phyloP scores from a whole-genome alignment of 768 basidiomycete genomes.

The Macrolepiota dolichaula region DNA sequence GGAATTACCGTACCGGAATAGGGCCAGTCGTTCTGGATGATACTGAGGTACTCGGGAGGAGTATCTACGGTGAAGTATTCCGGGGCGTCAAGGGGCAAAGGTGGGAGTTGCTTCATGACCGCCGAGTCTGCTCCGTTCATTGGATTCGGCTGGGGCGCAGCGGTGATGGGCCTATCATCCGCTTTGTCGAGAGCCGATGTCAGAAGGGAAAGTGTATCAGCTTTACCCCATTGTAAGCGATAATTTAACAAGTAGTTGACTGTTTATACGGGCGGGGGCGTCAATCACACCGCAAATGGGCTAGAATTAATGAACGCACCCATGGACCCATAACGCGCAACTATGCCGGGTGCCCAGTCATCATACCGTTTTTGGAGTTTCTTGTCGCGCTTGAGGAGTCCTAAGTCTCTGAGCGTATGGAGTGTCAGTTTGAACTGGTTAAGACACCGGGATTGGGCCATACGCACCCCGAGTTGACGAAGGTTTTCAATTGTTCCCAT shows the following conservation, averaged over 20 bases:
- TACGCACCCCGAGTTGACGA: conserved; percentile 72
- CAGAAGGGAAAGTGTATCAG: conserved; percentile 61
- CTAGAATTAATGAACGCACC: conserved; percentile 36
- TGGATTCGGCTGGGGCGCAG: background rate
- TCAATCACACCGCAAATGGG: background rate
- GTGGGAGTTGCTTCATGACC: conserved; percentile 8
- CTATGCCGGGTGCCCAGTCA: conserved; percentile 53
- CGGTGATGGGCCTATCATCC: background rate
- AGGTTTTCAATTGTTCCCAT: conserved; percentile 71
- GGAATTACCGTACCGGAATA: conserved; percentile 60
- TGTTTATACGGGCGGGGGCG: conserved; percentile 22
- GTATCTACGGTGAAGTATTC: conserved; percentile 67
- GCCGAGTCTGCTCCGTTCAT: conserved; percentile 11
- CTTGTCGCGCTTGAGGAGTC: conserved; percentile 72
- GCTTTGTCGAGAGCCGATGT: conserved; percentile 43
- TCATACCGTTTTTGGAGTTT: conserved; percentile 67
- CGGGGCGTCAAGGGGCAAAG: conserved; percentile 34
- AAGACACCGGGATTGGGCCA: background rate
- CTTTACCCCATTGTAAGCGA: conserved; percentile 75
- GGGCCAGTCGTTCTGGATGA: conserved; percentile 86
- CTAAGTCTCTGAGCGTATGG: conserved; percentile 59
- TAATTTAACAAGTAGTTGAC: conserved; percentile 70
- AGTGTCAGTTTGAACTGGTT: background rate
- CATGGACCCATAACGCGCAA: conserved; percentile 58
- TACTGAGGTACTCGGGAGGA: conserved; percentile 55